Conservation (phyloP, 2,329 filamentous ascomycete genomes). For the Elsinoe necatrix region DNA sequence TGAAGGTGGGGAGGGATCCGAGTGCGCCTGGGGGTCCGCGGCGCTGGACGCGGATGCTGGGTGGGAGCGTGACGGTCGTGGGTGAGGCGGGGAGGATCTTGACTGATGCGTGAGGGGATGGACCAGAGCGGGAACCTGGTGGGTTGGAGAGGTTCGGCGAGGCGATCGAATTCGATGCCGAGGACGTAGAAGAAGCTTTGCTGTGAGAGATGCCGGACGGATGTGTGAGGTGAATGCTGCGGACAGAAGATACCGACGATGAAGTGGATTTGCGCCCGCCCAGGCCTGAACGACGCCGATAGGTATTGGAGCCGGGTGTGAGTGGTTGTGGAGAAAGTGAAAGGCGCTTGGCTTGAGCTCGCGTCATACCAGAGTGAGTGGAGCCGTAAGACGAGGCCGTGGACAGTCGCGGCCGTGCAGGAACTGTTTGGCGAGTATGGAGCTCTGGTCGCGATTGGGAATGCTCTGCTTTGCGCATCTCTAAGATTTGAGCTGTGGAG, state of each 20-base stretch:
- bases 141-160: conserved; percentile 35
- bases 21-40: conserved; percentile 27
- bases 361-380: conserved; percentile 22
- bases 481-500: conserved; percentile 25
- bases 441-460: conserved; percentile 29
- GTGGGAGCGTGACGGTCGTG: conserved; percentile 64
- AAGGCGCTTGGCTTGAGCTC: conserved; percentile 51
- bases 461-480: conserved; percentile 12
- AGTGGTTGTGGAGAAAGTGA: conserved; percentile 80
- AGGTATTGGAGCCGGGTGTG: conserved; percentile 70
- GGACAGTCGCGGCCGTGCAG: conserved; percentile 36
- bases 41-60: conserved; percentile 64
- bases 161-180: conserved; percentile 49
- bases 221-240: conserved; percentile 71
- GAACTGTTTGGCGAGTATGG: conserved; percentile 32
- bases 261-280: conserved; percentile 92
- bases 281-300: conserved; percentile 74
- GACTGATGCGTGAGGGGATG: conserved; percentile 80
- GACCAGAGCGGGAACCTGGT: conserved; percentile 53
- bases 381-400: conserved; percentile 34
- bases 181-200: conserved; percentile 89
- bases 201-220: conserved; percentile 52
- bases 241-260: conserved; percentile 85
- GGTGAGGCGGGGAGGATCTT: conserved; percentile 94
- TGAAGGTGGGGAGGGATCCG: conserved; percentile 24